phyloP scores from a whole-genome alignment of 2,329 filamentous ascomycete species.

The Talaromyces verruculosus region DNA sequence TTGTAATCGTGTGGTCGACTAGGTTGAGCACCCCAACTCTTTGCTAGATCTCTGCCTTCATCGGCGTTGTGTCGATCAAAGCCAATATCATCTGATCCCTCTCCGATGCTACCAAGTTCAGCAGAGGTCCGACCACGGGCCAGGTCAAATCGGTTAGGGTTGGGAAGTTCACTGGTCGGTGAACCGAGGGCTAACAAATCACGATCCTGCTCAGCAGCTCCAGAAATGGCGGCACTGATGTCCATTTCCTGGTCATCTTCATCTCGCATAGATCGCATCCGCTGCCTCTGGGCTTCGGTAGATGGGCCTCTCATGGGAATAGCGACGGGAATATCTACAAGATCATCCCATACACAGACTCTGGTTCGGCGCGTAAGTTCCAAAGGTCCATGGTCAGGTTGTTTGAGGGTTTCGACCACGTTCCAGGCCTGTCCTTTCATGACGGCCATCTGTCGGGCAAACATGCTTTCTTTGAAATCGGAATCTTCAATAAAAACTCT shows the following conservation, averaged over 20 bases:
- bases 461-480: slow-evolving; percentile 99
- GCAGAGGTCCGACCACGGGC: slow-evolving; percentile 44
- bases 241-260: slow-evolving; percentile 79
- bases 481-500: slow-evolving; percentile 86
- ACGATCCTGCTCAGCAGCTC: slow-evolving; percentile 51
- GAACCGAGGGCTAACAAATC: slow-evolving; percentile 70
- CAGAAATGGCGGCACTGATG: slow-evolving; percentile 70
- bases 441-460: slow-evolving; percentile 94
- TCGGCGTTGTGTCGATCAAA: slow-evolving; percentile 32
- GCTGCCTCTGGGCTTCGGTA: slow-evolving; percentile 74
- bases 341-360: slow-evolving; percentile 96
- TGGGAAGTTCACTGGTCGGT: slow-evolving; percentile 63
- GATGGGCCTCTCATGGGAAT: slow-evolving; percentile 84
- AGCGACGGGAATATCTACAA: slow-evolving; percentile 92
- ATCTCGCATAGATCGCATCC: slow-evolving; percentile 54
- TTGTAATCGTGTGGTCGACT: slow-evolving; percentile 27
- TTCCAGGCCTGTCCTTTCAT: slow-evolving; percentile 99
- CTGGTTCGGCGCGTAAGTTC: slow-evolving; percentile 87
- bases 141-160: slow-evolving; percentile 73
- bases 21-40: slow-evolving; percentile 37
- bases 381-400: slow-evolving; percentile 84
- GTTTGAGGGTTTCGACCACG: slow-evolving; percentile 95
- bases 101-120: slow-evolving; percentile 35
- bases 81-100: slow-evolving; percentile 34
- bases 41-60: slow-evolving; percentile 38